A percentile compares a stretch with the other conserved stretches of the same genome.
These are phyloP conservation scores for Orbilia oligospora DNA, from an alignment of 2,329 filamentous ascomycete species.

Conservation along the genomic window DNA sequence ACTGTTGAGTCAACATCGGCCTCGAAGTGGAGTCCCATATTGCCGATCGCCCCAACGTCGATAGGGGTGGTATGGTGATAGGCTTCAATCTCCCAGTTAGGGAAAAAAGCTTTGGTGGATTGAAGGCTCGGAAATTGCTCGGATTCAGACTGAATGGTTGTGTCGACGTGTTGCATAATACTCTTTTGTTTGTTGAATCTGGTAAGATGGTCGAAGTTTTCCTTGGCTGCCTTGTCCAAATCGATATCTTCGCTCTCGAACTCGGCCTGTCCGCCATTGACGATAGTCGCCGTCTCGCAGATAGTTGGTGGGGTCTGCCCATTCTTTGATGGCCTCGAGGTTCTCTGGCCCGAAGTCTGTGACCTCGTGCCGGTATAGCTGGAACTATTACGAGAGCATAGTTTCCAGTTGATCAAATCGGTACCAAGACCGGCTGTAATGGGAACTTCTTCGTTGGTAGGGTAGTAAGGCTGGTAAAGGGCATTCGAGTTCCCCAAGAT, in stretches of 20 bases:
- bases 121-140: constrained; percentile 50
- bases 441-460: constrained; percentile 59
- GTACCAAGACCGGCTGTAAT: constrained; percentile 60
- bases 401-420: constrained; percentile 57
- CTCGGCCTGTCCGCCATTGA: constrained; percentile 47
- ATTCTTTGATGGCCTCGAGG: constrained; percentile 50
- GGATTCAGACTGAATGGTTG: constrained; percentile 31
- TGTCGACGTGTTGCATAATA: constrained; percentile 58
- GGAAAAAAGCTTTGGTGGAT: constrained; percentile 52
- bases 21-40: constrained; percentile 52
- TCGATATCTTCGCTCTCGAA: constrained; percentile 59
- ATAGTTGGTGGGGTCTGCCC: constrained; percentile 55
- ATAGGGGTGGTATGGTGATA: constrained; percentile 38
- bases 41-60: constrained; percentile 30
- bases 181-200: constrained; percentile 61
- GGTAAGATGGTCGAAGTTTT: constrained; percentile 58
- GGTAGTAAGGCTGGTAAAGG: constrained; percentile 58
- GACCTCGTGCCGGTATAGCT: constrained; percentile 52
- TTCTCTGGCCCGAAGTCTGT: constrained; percentile 47
- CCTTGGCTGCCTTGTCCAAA: constrained; percentile 55
- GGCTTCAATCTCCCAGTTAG: constrained; percentile 53
- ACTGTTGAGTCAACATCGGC: constrained; percentile 51
- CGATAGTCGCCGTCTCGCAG: constrained; percentile 57
- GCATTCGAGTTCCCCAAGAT: constrained; percentile 45
- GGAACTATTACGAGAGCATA: constrained; percentile 56